Conservation (phyloP, 208 protist genomes). For the Lotmaria passim region DNA sequence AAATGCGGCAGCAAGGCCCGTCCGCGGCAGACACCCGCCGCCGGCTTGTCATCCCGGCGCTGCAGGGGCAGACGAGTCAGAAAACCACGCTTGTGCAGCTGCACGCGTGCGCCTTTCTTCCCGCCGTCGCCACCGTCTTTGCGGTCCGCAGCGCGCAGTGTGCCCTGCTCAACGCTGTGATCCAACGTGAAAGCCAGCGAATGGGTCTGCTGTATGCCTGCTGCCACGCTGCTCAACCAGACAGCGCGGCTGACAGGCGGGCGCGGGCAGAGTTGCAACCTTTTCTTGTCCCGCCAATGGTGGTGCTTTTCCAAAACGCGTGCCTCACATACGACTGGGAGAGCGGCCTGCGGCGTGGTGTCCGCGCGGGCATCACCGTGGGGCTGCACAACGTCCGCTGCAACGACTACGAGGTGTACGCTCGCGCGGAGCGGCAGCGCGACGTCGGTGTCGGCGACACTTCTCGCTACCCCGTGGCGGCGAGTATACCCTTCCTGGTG, state of each 20-base stretch:
- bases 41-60: slow-evolving; percentile 25
- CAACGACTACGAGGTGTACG: slow-evolving; percentile 25
- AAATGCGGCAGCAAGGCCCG: slow-evolving; percentile 20
- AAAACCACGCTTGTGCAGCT: slow-evolving; percentile 21
- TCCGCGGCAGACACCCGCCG: slow-evolving; percentile 17
- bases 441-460: neutral
- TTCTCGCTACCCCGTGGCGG: slow-evolving; percentile 9
- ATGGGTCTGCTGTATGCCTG: slow-evolving; percentile 28
- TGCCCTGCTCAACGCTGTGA: slow-evolving; percentile 31
- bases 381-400: slow-evolving; percentile 18
- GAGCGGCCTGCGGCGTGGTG: slow-evolving; percentile 14
- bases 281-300: slow-evolving; percentile 22
- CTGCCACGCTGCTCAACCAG: neutral
- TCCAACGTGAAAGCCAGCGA: slow-evolving; percentile 28
- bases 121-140: slow-evolving; percentile 17
- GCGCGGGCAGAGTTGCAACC: slow-evolving; percentile 24
- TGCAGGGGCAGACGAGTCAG: slow-evolving; percentile 11
- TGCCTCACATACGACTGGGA: slow-evolving; percentile 27
- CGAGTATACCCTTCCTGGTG: slow-evolving; percentile 15
- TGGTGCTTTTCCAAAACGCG: slow-evolving; percentile 18
- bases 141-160: slow-evolving; percentile 17
- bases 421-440: neutral
- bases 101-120: slow-evolving; percentile 16
- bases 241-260: neutral
- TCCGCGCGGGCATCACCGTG: slow-evolving; percentile 28